These are phyloP conservation scores for Wickerhamiella bombiphila DNA, from an alignment of 805 yeast species.

Conservation along the genomic window DNA sequence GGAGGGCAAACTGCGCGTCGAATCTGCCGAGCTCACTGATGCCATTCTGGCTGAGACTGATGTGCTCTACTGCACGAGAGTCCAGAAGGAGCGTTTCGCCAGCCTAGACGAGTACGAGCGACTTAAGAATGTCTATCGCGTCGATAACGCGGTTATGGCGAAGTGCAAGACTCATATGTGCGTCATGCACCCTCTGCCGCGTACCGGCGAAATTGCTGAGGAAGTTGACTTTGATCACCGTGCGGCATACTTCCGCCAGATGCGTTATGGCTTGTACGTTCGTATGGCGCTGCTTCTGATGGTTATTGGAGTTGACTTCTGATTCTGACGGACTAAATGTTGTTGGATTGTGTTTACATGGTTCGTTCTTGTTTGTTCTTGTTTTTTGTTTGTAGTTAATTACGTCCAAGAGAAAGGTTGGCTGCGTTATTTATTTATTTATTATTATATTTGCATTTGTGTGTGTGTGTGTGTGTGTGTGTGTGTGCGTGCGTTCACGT, in stretches of 20 bases:
- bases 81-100: slow-evolving; percentile 89
- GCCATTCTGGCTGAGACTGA: slow-evolving; percentile 82
- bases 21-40: slow-evolving; percentile 63
- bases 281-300: slow-evolving; percentile 97
- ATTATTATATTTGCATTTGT: slow-evolving; percentile 9
- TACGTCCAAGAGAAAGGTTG: no score
- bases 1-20: slow-evolving; percentile 56
- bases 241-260: slow-evolving; percentile 98
- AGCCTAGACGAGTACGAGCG: slow-evolving; percentile 65
- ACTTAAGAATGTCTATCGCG: slow-evolving; percentile 79
- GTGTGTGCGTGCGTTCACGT: slow-evolving; percentile 7
- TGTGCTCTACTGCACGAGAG: slow-evolving; percentile 94
- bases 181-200: slow-evolving; percentile 97
- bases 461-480: slow-evolving; percentile 4
- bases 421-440: slow-evolving; percentile 4
- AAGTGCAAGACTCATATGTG: slow-evolving; percentile 98
- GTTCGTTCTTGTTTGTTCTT: neutral
- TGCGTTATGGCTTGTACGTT: slow-evolving; percentile 95
- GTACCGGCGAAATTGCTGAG: slow-evolving; percentile 90
- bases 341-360: slow-evolving; percentile 3
- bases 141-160: slow-evolving; percentile 79
- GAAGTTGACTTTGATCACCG: slow-evolving; percentile 99
- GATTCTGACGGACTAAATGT: slow-evolving; percentile 15
- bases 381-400: slow-evolving; percentile 4
- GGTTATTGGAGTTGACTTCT: slow-evolving; percentile 92